Evolutionary conservation across 257 asterid species (phyloP).

Genomic region (Solanum medicagineum): DNA sequence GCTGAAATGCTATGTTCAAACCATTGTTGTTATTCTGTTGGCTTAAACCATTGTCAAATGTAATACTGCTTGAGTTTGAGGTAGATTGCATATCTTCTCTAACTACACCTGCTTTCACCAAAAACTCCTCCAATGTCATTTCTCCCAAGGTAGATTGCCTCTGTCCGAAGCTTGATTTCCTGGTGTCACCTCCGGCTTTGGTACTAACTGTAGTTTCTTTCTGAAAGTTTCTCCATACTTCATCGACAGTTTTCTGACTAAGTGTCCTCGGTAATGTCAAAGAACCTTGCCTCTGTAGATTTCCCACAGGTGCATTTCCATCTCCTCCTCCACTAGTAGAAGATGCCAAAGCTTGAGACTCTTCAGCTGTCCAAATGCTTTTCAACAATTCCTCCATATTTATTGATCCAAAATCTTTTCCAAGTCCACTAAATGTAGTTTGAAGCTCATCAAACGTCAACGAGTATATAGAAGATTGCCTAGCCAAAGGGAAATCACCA

Average conservation of each 20-base stretch:
- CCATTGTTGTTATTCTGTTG: conserved; percentile 19
- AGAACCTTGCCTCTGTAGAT: conserved; percentile 79
- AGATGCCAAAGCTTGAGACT: conserved; percentile 36
- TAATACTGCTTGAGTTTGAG: conserved; percentile 15
- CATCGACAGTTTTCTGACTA: conserved; percentile 81
- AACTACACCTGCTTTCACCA: conserved; percentile 71
- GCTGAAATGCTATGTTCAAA: conserved; percentile 43
- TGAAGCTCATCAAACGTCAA: conserved; percentile 89
- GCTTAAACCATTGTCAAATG: conserved; percentile 24
- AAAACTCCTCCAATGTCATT: conserved; percentile 77
- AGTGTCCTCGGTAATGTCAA: conserved; percentile 78
- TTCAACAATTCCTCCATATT: conserved; percentile 89
- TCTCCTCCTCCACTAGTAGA: conserved; percentile 23
- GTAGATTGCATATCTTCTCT: conserved; percentile 52
- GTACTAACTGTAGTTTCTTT: conserved; percentile 32
- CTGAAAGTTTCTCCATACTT: conserved; percentile 67
- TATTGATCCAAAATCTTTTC: conserved; percentile 86
- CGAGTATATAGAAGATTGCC: conserved; percentile 70
- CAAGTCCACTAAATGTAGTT: conserved; percentile 55
- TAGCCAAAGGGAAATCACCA: conserved; percentile 38
- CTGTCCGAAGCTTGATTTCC: conserved; percentile 24
- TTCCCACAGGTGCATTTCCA: conserved; percentile 28
- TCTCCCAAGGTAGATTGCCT: conserved; percentile 72
- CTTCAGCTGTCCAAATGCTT: conserved; percentile 88
- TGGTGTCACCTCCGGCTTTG: conserved; percentile 23